phyloP scores from a whole-genome alignment of 306 rosid species.

The Nissolia schottii region DNA sequence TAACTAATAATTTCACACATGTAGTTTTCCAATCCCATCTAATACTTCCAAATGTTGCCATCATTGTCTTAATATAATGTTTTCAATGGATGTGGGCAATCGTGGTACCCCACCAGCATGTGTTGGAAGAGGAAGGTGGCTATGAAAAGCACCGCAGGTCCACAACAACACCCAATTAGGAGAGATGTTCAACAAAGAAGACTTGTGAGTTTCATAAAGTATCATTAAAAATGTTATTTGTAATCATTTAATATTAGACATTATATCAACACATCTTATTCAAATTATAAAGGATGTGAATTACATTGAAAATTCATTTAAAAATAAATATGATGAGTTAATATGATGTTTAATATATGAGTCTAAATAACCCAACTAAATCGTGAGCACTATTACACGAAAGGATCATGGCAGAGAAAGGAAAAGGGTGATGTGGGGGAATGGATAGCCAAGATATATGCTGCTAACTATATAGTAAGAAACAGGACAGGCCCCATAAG shows the following conservation, averaged over 20 bases:
- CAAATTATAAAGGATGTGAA: no score
- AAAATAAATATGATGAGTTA: no score
- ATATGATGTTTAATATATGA: no score
- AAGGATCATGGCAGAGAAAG: background rate
- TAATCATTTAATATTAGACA: no score
- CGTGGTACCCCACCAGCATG: constrained; percentile 37
- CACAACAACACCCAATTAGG: no score
- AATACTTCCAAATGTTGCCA: constrained; percentile 30
- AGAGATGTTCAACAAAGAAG: no score
- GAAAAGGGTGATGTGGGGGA: background rate
- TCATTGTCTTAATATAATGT: constrained; percentile 23
- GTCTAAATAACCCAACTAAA: no score
- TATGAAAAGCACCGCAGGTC: background rate
- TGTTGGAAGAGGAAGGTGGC: constrained; percentile 26
- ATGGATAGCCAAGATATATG: background rate
- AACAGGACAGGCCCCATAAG: constrained; percentile 24
- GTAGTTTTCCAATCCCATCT: constrained; percentile 19
- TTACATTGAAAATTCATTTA: no score
- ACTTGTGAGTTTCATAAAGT: no score
- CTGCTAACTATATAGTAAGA: background rate
- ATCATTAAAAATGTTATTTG: no score
- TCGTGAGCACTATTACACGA: no score
- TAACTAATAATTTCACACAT: constrained; percentile 3
- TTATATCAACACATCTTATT: no score
- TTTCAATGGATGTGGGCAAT: constrained; percentile 21